These are phyloP conservation scores for Linnemannia exigua DNA, from an alignment of 192 early-diverging fungal genomes.

Conservation along the genomic window DNA sequence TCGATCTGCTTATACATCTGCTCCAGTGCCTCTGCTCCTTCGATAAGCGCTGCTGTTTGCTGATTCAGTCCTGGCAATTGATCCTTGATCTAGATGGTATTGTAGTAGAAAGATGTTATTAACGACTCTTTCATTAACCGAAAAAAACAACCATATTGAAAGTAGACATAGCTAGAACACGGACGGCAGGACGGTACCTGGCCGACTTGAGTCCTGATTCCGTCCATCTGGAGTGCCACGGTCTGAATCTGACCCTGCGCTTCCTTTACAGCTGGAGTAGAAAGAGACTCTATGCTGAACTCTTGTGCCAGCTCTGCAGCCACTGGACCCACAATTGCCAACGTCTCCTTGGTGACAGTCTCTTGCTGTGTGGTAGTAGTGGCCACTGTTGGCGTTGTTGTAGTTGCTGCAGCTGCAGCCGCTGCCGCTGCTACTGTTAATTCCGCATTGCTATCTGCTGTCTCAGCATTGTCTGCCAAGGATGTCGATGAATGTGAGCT, in stretches of 20 bases:
- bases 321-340: constrained; percentile 5
- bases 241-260: constrained; percentile 48
- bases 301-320: constrained; percentile 34
- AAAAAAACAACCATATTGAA: no score
- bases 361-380: not conserved
- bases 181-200: constrained; percentile 21
- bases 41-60: constrained; percentile 27
- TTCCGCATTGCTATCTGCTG: not conserved
- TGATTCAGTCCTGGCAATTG: constrained; percentile 24
- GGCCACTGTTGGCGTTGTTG: not conserved
- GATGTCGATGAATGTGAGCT: not conserved
- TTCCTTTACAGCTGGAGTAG: constrained; percentile 29
- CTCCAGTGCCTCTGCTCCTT: constrained; percentile 33
- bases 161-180: no score
- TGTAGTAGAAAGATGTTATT: not conserved
- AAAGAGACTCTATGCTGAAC: constrained; percentile 42
- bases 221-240: constrained; percentile 52
- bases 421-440: not conserved
- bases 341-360: not conserved
- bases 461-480: not conserved
- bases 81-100: constrained; percentile 16
- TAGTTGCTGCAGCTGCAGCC: not conserved
- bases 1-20: constrained; percentile 41
- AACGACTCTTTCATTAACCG: no score
- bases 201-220: constrained; percentile 21